A percentile compares a stretch with the other conserved stretches of the same genome.
Conservation (phyloP, 306 rosid genomes). For the Prunus mira region DNA sequence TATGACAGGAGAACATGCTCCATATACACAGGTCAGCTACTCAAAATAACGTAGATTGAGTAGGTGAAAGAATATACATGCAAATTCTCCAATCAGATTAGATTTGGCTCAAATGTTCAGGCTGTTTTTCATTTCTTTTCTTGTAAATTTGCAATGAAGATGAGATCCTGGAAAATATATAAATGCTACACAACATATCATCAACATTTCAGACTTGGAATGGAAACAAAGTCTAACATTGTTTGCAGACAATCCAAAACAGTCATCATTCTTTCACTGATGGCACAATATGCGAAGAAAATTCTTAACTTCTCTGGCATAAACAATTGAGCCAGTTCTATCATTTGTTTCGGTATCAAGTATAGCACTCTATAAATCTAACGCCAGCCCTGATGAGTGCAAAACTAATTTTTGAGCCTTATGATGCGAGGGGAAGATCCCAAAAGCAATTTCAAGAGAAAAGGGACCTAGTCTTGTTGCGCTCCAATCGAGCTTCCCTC, state of each 20-base stretch:
- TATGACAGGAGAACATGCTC: background rate
- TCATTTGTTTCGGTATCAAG: constrained; percentile 1
- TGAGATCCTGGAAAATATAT: background rate
- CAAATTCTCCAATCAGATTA: background rate
- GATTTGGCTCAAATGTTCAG: background rate
- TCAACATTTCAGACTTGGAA: constrained; percentile 2
- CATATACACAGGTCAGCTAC: background rate
- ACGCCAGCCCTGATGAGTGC: background rate
- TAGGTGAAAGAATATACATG: background rate
- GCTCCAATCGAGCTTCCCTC: constrained; percentile 93
- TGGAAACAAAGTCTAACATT: background rate
- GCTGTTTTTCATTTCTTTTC: background rate
- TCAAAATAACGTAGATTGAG: background rate
- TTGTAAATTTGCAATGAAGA: background rate
- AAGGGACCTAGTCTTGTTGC: constrained; percentile 67
- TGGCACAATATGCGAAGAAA: background rate
- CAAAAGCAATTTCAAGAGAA: constrained; percentile 59
- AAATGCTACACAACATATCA: background rate
- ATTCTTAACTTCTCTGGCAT: background rate
- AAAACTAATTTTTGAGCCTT: background rate
- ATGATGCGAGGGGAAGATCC: background rate
- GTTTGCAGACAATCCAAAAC: background rate
- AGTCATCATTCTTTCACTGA: background rate
- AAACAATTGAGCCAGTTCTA: background rate
- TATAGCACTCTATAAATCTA: background rate